These are phyloP conservation scores for Phialophora macrospora DNA, from an alignment of 2,329 filamentous ascomycete species.

Conservation along the genomic window DNA sequence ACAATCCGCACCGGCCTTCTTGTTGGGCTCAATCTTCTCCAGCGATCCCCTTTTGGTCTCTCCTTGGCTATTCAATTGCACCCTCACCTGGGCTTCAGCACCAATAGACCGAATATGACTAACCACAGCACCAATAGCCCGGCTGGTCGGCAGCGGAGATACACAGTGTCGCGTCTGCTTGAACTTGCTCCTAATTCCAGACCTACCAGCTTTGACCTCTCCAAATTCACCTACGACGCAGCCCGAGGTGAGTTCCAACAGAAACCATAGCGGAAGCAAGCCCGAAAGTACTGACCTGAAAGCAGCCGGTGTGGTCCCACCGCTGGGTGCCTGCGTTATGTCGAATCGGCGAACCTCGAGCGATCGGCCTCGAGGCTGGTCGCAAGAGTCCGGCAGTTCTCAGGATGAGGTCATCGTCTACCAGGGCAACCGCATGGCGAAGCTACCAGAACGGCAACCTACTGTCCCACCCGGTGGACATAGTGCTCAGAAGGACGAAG, in stretches of 20 bases:
- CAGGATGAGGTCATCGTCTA: slow-evolving; percentile 33
- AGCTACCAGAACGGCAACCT: slow-evolving; percentile 41
- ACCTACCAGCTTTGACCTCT: slow-evolving; percentile 36
- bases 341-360: slow-evolving; percentile 31
- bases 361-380: slow-evolving; percentile 34
- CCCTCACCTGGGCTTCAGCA: slow-evolving; percentile 20
- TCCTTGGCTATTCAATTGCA: slow-evolving; percentile 28
- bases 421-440: slow-evolving; percentile 29
- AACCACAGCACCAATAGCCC: slow-evolving; percentile 36
- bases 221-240: slow-evolving; percentile 40
- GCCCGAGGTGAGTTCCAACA: slow-evolving; percentile 35
- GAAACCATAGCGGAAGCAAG: not conserved
- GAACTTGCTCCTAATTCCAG: slow-evolving; percentile 35
- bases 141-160: slow-evolving; percentile 28
- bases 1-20: slow-evolving; percentile 14
- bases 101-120: slow-evolving; percentile 33
- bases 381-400: slow-evolving; percentile 32
- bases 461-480: slow-evolving; percentile 44
- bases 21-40: slow-evolving; percentile 19
- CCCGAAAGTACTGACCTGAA: slow-evolving; percentile 21
- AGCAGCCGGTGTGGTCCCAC: slow-evolving; percentile 39
- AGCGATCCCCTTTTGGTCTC: slow-evolving; percentile 31
- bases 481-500: slow-evolving; percentile 46
- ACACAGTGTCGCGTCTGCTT: slow-evolving; percentile 34
- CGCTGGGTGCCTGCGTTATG: slow-evolving; percentile 38